phyloP scores from a whole-genome alignment of 768 basidiomycete species.

The Strobilomyces confusus region DNA sequence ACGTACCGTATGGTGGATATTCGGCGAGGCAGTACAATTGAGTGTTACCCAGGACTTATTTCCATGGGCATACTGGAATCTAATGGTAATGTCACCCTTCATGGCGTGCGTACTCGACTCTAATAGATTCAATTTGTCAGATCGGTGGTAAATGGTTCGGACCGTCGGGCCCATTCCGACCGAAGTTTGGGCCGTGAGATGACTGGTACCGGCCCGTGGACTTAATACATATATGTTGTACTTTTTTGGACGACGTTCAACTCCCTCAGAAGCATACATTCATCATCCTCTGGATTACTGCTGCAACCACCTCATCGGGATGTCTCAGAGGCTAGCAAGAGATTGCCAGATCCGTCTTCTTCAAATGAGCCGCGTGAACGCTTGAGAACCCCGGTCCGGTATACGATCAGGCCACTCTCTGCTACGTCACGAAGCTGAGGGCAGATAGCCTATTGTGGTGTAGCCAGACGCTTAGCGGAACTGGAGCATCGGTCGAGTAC shows the following conservation, averaged over 20 bases:
- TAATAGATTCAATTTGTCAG: slow-evolving; percentile 13
- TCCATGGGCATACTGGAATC: slow-evolving; percentile 67
- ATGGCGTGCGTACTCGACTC: neutral
- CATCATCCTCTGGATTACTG: slow-evolving; percentile 1
- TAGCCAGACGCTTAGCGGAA: neutral
- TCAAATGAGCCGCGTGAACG: no score
- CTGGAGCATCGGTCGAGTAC: no score
- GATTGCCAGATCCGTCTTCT: neutral
- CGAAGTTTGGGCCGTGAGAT: slow-evolving; percentile 31
- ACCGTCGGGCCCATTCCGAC: slow-evolving; percentile 36
- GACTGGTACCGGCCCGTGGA: neutral
- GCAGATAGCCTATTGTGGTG: neutral
- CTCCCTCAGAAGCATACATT: slow-evolving; percentile 3
- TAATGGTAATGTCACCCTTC: slow-evolving; percentile 51
- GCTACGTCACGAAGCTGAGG: neutral
- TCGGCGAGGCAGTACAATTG: neutral
- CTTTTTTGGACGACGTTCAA: neutral
- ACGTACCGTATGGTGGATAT: slow-evolving; percentile 3
- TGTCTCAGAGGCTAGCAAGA: slow-evolving; percentile 15
- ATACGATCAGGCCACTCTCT: neutral
- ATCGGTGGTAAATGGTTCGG: slow-evolving; percentile 49
- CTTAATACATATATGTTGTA: neutral
- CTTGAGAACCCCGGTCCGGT: slow-evolving; percentile 9
- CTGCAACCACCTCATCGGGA: neutral
- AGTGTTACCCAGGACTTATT: slow-evolving; percentile 25